Evolutionary conservation across 1,139 yeast species (phyloP).

Genomic region (Scheffersomyces cryptocercus): DNA sequence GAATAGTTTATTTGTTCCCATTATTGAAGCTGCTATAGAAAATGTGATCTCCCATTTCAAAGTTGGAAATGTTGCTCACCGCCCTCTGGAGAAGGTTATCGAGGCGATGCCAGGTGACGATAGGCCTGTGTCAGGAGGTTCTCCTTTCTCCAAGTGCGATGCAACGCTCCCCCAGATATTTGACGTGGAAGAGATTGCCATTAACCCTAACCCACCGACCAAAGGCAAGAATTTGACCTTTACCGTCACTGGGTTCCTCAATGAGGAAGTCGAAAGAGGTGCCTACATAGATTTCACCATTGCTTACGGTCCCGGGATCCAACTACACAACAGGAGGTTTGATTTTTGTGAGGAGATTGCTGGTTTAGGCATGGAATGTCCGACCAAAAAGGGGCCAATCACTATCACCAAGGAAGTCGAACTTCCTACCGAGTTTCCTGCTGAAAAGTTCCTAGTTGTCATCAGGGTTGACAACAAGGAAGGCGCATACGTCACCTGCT

Average conservation of each 20-base stretch:
- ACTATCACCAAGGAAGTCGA: constrained; percentile 66
- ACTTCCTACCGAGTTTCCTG: constrained; percentile 86
- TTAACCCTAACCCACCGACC: constrained; percentile 82
- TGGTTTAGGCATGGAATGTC: constrained; percentile 78
- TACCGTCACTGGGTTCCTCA: constrained; percentile 63
- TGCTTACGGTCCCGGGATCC: constrained; percentile 75
- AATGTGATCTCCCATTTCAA: constrained; percentile 15
- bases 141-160: constrained; percentile 79
- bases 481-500: constrained; percentile 77
- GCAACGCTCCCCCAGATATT: constrained; percentile 57
- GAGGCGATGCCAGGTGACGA: constrained; percentile 24
- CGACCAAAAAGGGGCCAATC: constrained; percentile 67
- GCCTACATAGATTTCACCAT: constrained; percentile 91
- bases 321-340: constrained; percentile 74
- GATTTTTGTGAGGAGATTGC: constrained; percentile 84
- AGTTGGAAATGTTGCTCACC: constrained; percentile 1
- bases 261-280: constrained; percentile 64
- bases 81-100: constrained; percentile 3
- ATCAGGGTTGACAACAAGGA: constrained; percentile 86
- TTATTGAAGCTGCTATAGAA: constrained; percentile 13
- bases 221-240: constrained; percentile 77
- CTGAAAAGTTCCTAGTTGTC: constrained; percentile 76
- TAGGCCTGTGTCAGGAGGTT: constrained; percentile 81
- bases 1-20: constrained; percentile 19
- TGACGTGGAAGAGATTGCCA: constrained; percentile 53